Conservation (phyloP, 805 yeast genomes). For the Yamadazyma paraphyllophila region DNA sequence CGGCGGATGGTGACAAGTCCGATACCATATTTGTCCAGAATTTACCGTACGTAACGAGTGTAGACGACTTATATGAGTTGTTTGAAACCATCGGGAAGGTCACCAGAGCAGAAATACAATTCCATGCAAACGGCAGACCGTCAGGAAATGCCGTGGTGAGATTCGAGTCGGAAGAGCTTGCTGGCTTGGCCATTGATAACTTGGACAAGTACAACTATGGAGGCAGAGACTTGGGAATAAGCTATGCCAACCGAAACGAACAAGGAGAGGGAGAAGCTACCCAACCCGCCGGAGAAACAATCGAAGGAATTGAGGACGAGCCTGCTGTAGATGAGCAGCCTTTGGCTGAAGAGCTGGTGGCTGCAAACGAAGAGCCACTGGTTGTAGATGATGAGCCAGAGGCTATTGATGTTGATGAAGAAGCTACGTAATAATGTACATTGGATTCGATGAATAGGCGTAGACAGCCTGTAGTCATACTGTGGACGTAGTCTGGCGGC, state of each 20-base stretch:
- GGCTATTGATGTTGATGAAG: neutral
- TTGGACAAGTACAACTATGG: constrained; percentile 83
- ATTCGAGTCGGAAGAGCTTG: constrained; percentile 62
- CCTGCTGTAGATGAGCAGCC: too few relatives aligned
- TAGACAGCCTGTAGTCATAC: too few relatives aligned
- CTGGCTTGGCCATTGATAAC: constrained; percentile 71
- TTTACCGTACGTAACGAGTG: constrained; percentile 86
- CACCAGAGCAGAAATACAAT: constrained; percentile 71
- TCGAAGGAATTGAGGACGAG: too few relatives aligned
- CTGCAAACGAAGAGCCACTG: too few relatives aligned
- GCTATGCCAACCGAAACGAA: too few relatives aligned
- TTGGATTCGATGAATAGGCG: too few relatives aligned
- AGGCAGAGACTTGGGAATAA: constrained; percentile 64
- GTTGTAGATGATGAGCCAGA: too few relatives aligned
- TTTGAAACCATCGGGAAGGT: constrained; percentile 84
- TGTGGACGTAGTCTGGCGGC: too few relatives aligned
- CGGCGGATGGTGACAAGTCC: constrained; percentile 54
- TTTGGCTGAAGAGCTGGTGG: too few relatives aligned
- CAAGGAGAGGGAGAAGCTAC: constrained; percentile 23
- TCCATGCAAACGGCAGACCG: constrained; percentile 52
- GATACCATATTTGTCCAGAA: constrained; percentile 63
- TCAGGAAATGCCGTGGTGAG: constrained; percentile 85
- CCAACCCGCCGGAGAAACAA: too few relatives aligned
- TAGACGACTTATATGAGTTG: constrained; percentile 77
- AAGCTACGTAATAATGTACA: neutral